phyloP scores from a whole-genome alignment of 1,284 basidiomycete genomes.

The Porodaedalea pini region DNA sequence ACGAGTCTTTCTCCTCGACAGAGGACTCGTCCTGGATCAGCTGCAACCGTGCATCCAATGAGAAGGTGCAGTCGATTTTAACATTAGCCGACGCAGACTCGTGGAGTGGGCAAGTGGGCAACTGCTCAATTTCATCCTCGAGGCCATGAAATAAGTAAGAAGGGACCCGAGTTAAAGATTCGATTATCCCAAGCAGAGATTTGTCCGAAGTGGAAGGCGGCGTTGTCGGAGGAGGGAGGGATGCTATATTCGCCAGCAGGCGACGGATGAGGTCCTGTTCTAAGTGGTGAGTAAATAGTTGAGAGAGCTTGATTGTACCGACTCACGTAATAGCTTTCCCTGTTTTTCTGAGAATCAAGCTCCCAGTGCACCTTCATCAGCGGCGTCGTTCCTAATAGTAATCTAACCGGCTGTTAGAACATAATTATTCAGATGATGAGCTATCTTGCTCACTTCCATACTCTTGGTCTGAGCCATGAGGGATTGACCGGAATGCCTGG shows the following conservation, averaged over 20 bases:
- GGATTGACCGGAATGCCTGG: constrained; percentile 69
- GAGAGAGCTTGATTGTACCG: neutral
- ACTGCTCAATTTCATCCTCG: constrained; percentile 48
- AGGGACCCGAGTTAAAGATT: constrained; percentile 58
- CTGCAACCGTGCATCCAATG: constrained; percentile 52
- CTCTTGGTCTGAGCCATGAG: constrained; percentile 63
- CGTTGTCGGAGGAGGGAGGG: constrained; percentile 43
- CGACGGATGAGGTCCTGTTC: constrained; percentile 62
- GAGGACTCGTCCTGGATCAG: constrained; percentile 37
- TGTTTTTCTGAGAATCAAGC: constrained; percentile 53
- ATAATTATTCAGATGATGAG: constrained; percentile 6
- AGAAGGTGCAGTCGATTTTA: constrained; percentile 46
- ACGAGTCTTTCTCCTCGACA: constrained; percentile 20
- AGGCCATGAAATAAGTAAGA: constrained; percentile 47
- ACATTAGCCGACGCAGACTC: constrained; percentile 44
- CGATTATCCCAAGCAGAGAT: constrained; percentile 46
- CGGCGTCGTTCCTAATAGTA: constrained; percentile 62
- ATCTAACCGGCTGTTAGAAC: constrained; percentile 34
- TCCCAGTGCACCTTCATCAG: constrained; percentile 54
- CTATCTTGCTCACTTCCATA: constrained; percentile 59
- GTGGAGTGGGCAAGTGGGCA: constrained; percentile 50
- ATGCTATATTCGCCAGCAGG: constrained; percentile 52
- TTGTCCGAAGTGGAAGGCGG: constrained; percentile 45
- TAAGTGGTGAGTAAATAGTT: neutral
- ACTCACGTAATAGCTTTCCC: constrained; percentile 68